Evolutionary conservation across 805 yeast species (phyloP).

Genomic region (Sugiyamaella smithiae): DNA sequence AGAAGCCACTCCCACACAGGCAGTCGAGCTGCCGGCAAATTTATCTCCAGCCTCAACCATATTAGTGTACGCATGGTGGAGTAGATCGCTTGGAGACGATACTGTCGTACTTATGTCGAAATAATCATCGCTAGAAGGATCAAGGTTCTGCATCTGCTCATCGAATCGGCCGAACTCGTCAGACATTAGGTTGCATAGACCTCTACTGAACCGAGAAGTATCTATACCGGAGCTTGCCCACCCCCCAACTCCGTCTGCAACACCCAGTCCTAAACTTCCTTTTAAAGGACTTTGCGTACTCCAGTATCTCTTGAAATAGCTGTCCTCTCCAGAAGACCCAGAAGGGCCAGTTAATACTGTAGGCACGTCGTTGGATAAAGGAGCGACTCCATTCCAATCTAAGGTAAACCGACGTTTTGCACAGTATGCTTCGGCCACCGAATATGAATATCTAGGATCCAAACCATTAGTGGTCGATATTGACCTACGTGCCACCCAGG

Average conservation of each 20-base stretch:
- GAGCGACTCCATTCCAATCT: constrained; percentile 2
- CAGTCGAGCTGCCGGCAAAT: constrained; percentile 91
- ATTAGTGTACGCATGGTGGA: constrained; percentile 54
- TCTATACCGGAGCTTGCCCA: constrained; percentile 93
- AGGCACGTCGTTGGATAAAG: background rate
- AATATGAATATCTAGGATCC: constrained; percentile 9
- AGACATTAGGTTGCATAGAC: constrained; percentile 60
- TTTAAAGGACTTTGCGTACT: constrained; percentile 4
- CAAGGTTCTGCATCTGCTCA: background rate
- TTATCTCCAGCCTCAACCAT: constrained; percentile 56
- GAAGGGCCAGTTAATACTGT: background rate
- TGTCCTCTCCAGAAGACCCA: constrained; percentile 10
- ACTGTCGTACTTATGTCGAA: constrained; percentile 10
- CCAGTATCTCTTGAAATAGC: constrained; percentile 8
- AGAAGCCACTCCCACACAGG: constrained; percentile 69
- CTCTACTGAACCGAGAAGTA: constrained; percentile 81
- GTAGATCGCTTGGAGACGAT: constrained; percentile 45
- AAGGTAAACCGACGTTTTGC: constrained; percentile 14
- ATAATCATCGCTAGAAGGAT: background rate
- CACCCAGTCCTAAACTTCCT: constrained; percentile 30
- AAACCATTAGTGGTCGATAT: background rate
- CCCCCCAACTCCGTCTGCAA: constrained; percentile 95
- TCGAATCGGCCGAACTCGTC: constrained; percentile 32
- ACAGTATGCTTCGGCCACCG: constrained; percentile 19
- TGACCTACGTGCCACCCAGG: background rate